Evolutionary conservation across 305 asterid species (phyloP), one percentile per base, ranked within the genome.

Genomic region (Nicotiana rustica): DNA sequence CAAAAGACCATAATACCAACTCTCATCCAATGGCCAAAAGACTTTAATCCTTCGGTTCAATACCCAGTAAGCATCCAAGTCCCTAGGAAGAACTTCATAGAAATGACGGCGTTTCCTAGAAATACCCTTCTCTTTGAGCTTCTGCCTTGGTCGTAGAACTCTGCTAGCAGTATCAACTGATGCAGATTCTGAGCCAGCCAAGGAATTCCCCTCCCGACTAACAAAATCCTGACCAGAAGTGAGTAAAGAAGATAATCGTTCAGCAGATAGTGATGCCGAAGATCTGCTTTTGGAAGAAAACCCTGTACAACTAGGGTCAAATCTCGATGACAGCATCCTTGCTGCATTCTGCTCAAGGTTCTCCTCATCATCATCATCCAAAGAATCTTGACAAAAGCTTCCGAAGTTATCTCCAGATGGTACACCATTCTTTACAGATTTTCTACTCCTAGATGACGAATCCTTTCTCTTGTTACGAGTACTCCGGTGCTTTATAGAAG

Each of bases 311-410:
- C 90, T 91, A 49, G 99, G 99, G 89, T 97, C 99, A 88, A 97
- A 97, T 85, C 98, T 90, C 82, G 99, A 95, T 17, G 99, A 97
- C 47, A 97, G 95, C 99, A 97, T 97, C 95, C 99, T 92, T 31
- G 99, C 99, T n/a, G 99, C 99, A 84, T 97, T 97, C 85, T 88
- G 91, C 89, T 97, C 98, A n/a, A 97, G 99, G 84, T 95, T 95
- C 90, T 93, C 99, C 90, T 95, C 98, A 86, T 96, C 98, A 21
- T 95, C 98, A 1, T 91, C 98, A 77, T 92, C 96, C 70, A 89
- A 89, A 78, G 88, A 82, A 89, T 86, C 91, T 84, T 69, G 83
- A 85, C 77, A 82, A 83, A 79, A 81, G 82, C 85, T 84, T 84
- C 83, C 86, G 47, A 92, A 85, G 85, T 89, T 86, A 79, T 86